Evolutionary conservation across 495 filamentous ascomycete species (phyloP).

Genomic region (Penicillium bialowiezense): DNA sequence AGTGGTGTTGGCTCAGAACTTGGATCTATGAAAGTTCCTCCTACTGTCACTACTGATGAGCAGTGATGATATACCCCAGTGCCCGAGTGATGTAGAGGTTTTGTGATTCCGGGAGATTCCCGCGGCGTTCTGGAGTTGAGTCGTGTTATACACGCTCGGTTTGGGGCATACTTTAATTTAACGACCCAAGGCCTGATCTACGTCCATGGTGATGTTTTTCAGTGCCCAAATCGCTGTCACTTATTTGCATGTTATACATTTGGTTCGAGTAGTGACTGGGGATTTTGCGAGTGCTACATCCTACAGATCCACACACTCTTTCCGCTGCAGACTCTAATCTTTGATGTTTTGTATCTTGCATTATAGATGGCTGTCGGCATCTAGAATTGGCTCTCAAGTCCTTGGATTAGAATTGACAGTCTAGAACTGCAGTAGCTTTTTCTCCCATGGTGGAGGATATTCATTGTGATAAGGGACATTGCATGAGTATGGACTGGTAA

Average conservation of each 20-base stretch:
- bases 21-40: conserved; percentile 47
- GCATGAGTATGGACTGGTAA: too few relatives aligned
- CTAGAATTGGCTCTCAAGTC: too few relatives aligned
- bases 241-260: conserved; percentile 8
- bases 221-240: neutral
- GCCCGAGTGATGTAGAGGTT: neutral
- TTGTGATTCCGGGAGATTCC: neutral
- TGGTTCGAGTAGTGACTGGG: neutral
- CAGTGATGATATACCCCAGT: conserved; percentile 8
- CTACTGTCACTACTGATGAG: conserved; percentile 30
- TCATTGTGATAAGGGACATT: too few relatives aligned
- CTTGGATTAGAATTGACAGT: too few relatives aligned
- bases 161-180: conserved; percentile 1
- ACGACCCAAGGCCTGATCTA: neutral
- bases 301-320: neutral
- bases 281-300: neutral
- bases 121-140: conserved; percentile 15
- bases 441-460: too few relatives aligned
- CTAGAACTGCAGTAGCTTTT: too few relatives aligned
- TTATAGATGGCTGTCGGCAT: too few relatives aligned
- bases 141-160: neutral
- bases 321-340: too few relatives aligned
- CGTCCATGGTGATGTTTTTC: neutral
- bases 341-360: too few relatives aligned
- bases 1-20: conserved; percentile 72